These are phyloP conservation scores for Whalleya microplaca DNA, from an alignment of 2,329 filamentous ascomycete genomes.

Conservation along the genomic window DNA sequence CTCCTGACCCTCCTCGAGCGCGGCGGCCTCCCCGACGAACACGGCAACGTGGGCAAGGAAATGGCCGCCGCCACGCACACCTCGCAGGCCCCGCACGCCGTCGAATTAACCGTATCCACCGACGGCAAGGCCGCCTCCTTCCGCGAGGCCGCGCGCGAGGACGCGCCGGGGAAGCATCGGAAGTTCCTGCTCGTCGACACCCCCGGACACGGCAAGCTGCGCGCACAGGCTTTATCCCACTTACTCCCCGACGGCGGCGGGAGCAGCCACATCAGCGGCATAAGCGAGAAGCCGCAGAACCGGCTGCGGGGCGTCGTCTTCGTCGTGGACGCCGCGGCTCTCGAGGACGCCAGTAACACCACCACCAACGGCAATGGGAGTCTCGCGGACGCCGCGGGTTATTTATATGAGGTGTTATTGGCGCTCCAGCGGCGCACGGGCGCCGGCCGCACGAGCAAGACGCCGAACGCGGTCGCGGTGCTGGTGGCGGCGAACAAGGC, in stretches of 20 bases:
- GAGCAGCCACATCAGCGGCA: neutral
- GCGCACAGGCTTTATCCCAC: constrained; percentile 65
- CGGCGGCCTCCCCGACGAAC: constrained; percentile 45
- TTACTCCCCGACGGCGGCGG: constrained; percentile 39
- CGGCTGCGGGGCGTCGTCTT: constrained; percentile 70
- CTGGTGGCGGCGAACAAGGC: constrained; percentile 93
- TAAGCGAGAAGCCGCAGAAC: neutral
- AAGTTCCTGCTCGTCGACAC: constrained; percentile 84
- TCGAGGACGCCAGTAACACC: too few species aligned
- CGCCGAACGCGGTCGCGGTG: constrained; percentile 67
- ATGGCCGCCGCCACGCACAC: constrained; percentile 58
- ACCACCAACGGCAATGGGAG: too few species aligned
- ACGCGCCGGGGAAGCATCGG: constrained; percentile 59
- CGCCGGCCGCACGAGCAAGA: constrained; percentile 58
- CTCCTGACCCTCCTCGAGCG: constrained; percentile 76
- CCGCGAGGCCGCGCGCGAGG: constrained; percentile 58
- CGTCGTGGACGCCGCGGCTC: constrained; percentile 80
- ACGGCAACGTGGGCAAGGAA: too few species aligned
- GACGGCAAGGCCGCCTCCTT: constrained; percentile 51
- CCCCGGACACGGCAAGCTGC: constrained; percentile 93
- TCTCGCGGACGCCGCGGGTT: constrained; percentile 75
- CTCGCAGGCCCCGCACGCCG: constrained; percentile 52
- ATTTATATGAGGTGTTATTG: constrained; percentile 88
- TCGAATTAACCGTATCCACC: constrained; percentile 58
- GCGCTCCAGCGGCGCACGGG: constrained; percentile 75